Evolutionary conservation across 176 grass and related monocot genomes (phyloP).

Genomic region (Typha latifolia): DNA sequence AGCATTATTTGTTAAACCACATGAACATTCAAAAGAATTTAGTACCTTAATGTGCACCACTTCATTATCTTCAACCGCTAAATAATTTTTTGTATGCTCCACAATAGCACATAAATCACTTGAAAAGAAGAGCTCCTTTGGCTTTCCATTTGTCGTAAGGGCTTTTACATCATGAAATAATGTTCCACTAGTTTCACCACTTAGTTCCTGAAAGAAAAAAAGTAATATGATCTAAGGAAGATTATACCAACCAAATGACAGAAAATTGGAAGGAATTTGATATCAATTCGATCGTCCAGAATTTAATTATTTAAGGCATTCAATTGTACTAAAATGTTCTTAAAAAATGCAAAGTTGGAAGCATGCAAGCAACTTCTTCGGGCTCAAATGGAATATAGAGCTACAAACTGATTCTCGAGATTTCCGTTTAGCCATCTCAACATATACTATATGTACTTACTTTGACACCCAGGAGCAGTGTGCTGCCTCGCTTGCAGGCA

Average conservation of each 20-base stretch:
- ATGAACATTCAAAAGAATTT: background rate
- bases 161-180: constrained; percentile 74
- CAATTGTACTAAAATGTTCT: background rate
- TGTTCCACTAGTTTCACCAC: constrained; percentile 39
- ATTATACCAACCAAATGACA: background rate
- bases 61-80: constrained; percentile 80
- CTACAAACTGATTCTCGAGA: background rate
- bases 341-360: too few species aligned
- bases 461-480: constrained; percentile 75
- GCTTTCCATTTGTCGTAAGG: constrained; percentile 66
- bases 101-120: constrained; percentile 96
- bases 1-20: background rate
- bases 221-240: background rate
- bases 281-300: background rate
- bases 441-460: constrained; percentile 28
- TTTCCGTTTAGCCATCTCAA: background rate
- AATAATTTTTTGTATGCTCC: constrained; percentile 92
- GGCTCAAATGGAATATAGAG: too few species aligned
- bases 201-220: constrained; percentile 51
- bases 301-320: background rate
- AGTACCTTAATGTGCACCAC: constrained; percentile 89
- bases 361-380: too few species aligned
- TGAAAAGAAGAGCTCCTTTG: constrained; percentile 85
- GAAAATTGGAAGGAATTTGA: background rate
- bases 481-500: constrained; percentile 77